Conservation (phyloP, 1,139 yeast species). For the Williopsis jadinii region DNA sequence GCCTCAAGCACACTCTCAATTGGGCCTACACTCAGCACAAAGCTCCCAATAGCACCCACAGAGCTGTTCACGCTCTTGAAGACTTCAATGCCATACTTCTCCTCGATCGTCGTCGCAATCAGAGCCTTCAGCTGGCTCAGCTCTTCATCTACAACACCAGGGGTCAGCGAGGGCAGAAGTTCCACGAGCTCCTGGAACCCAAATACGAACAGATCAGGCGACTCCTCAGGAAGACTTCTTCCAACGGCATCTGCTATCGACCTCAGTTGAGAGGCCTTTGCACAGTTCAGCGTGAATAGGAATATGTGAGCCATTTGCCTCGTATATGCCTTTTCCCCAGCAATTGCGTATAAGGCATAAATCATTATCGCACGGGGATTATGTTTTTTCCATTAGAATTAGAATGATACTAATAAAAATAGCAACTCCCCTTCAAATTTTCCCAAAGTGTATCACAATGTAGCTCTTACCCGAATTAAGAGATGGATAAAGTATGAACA, state of each 20-base stretch:
- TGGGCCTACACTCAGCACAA: slow-evolving; percentile 34
- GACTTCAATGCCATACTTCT: slow-evolving; percentile 24
- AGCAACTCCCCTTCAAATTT: no score
- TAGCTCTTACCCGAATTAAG: no score
- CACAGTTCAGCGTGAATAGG: slow-evolving; percentile 36
- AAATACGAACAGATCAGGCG: slow-evolving; percentile 50
- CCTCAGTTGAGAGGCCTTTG: slow-evolving; percentile 27
- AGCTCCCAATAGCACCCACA: slow-evolving; percentile 61
- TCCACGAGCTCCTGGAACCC: slow-evolving; percentile 57
- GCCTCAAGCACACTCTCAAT: slow-evolving; percentile 14
- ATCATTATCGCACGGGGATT: no score
- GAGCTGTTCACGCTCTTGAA: no score
- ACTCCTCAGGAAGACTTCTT: slow-evolving; percentile 23
- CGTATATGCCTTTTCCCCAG: not conserved
- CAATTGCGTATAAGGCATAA: not conserved
- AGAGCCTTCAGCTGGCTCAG: slow-evolving; percentile 36
- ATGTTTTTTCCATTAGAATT: no score
- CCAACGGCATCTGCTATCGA: slow-evolving; percentile 6
- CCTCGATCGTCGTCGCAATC: slow-evolving; percentile 34
- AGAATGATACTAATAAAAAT: no score
- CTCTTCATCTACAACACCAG: slow-evolving; percentile 31
- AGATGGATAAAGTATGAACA: no score
- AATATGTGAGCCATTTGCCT: slow-evolving; percentile 7
- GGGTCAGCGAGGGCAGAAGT: slow-evolving; percentile 49
- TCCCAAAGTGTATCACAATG: no score